Percentiles rank a stretch among this genome's conserved stretches.
Conservation (phyloP, 1,284 basidiomycete genomes). For the Peniophora sp. region DNA sequence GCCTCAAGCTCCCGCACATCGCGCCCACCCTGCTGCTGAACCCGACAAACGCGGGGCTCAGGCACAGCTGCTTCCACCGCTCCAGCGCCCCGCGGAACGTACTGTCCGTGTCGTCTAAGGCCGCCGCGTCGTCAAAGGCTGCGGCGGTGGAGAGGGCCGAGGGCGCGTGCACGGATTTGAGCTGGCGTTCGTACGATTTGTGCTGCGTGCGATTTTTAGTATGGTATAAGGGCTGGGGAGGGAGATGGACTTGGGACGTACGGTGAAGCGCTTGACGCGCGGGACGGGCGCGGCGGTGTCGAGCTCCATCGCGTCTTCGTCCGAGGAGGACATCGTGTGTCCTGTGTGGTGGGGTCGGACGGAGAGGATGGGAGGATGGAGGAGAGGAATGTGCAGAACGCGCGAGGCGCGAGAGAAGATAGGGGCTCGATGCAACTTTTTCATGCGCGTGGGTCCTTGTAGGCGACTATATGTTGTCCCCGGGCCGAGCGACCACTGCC, state of each 20-base stretch:
- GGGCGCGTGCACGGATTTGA: slow-evolving; percentile 67
- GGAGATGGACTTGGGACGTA: slow-evolving; percentile 11
- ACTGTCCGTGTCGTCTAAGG: slow-evolving; percentile 56
- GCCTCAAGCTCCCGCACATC: slow-evolving; percentile 70
- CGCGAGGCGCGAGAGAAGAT: too few species aligned
- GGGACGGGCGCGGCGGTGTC: slow-evolving; percentile 10
- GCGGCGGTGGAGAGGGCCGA: slow-evolving; percentile 36
- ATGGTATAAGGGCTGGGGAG: background rate
- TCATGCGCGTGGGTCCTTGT: too few species aligned
- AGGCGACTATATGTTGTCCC: too few species aligned
- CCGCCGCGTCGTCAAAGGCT: background rate
- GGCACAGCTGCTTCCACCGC: slow-evolving; percentile 74
- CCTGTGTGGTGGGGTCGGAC: background rate
- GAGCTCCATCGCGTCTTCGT: slow-evolving; percentile 5
- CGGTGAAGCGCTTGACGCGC: slow-evolving; percentile 31
- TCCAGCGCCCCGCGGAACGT: slow-evolving; percentile 64
- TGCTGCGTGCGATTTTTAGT: slow-evolving; percentile 32
- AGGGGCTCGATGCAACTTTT: too few species aligned
- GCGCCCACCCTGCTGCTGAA: slow-evolving; percentile 52
- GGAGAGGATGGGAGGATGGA: background rate
- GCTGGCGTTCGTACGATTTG: slow-evolving; percentile 59
- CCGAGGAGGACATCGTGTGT: background rate
- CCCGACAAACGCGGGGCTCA: slow-evolving; percentile 67
- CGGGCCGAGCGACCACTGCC: too few species aligned
- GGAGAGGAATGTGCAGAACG: background rate